Evolutionary conservation across 768 basidiomycete genomes (phyloP), one percentile per base, ranked within the genome.

Genomic region (Sporobolomyces roseus): DNA sequence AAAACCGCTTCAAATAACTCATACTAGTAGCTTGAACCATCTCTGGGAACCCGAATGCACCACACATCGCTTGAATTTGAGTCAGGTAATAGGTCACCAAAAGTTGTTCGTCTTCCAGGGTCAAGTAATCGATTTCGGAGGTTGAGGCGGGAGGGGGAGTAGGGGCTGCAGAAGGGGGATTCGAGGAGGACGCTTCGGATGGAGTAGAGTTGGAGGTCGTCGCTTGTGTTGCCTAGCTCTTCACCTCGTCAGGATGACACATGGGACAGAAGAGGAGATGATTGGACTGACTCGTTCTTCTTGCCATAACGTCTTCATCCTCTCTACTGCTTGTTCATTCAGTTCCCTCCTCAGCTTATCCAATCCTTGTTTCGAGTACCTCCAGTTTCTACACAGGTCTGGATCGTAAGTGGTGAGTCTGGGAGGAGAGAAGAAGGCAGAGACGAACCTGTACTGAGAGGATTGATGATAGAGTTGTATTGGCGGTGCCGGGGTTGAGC

Each of bases 1-100:
- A 99, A 79, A 99, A 99, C 6, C 96, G 84, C 78, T 98, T 98
- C 74, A 99, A 81, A 79, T 96, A 99, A 63, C 84, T 87, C 65
- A 90, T 84, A 0, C 93, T 92, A 5, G 94, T 97, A 0, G 91
- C 90, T 78, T 93, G 90, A 10, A 98, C 91, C 75, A 91, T 87
- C 74, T 94, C 91, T 0, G 91, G 88, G 77, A 94, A 90, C 52
- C 87, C 85, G 76, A 96, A 93, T 0, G 85, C 85, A 61, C 76
- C 68, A 76, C 90, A 94, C 51, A 96, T 82, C 74, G 88, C 87
- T 1, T 87, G 82, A n/a, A 93, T 86, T 79, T 92, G 93, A 53
- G 85, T 84, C 69, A 89, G 81, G 78, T 98, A 99, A 66, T 92
- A 85, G 74, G 89, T 89, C 29, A 98, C 90, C 48, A 99, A 85